Evolutionary conservation across 345 rosid genomes (phyloP).

Genomic region (Populus nigra): DNA sequence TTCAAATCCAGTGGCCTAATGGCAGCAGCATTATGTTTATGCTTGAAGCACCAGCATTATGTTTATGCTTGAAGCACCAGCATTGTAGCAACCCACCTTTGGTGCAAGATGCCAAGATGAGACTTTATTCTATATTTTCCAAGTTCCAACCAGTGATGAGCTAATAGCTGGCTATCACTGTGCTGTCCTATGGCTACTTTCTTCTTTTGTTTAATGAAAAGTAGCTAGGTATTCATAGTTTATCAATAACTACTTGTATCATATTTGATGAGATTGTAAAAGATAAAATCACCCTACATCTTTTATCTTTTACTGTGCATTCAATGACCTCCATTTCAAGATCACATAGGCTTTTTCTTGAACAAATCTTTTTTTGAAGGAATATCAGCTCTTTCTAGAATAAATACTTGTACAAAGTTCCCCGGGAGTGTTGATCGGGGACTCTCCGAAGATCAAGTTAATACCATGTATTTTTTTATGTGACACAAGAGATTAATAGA

Average conservation of each 20-base stretch:
- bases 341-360: too few species aligned
- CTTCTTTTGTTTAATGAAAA: too few species aligned
- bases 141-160: not conserved
- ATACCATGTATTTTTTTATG: too few species aligned
- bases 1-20: not conserved
- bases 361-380: rapidly evolving
- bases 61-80: not conserved
- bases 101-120: not conserved
- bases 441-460: too few species aligned
- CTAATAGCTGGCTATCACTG: not conserved
- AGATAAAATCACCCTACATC: too few species aligned
- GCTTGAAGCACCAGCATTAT: not conserved
- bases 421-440: rapidly evolving
- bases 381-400: too few species aligned
- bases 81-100: not conserved
- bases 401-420: too few species aligned
- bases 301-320: too few species aligned
- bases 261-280: too few species aligned
- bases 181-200: not conserved
- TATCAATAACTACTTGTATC: not conserved
- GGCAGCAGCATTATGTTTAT: not conserved
- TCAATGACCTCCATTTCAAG: too few species aligned
- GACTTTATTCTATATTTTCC: not conserved
- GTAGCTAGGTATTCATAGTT: not conserved
- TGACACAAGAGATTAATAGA: too few species aligned